phyloP scores from a whole-genome alignment of 805 yeast species.

The Priceomyces haplophilus region DNA sequence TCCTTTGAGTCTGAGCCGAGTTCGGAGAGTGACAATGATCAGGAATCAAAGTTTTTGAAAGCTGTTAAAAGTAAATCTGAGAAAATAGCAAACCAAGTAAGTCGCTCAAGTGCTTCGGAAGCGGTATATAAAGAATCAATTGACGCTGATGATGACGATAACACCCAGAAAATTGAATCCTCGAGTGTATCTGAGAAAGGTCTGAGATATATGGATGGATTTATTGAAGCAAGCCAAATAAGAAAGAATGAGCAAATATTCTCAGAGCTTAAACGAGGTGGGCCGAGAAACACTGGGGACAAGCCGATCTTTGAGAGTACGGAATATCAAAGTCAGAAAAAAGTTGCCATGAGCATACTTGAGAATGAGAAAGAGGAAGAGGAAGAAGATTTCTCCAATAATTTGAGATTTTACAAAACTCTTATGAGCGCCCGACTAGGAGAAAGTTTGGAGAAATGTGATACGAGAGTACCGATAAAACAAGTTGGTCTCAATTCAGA shows the following conservation, averaged over 20 bases:
- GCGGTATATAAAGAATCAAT: not conserved
- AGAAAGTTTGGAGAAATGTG: slow-evolving; percentile 1
- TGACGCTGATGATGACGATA: slow-evolving; percentile 12
- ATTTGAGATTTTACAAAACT: slow-evolving; percentile 5
- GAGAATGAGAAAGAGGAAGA: slow-evolving; percentile 7
- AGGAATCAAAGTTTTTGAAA: slow-evolving; percentile 6
- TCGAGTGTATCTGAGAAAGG: slow-evolving; percentile 9
- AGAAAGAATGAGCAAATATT: slow-evolving; percentile 46
- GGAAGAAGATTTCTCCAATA: not conserved
- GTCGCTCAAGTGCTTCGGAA: not conserved
- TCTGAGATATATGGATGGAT: slow-evolving; percentile 28
- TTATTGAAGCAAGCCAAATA: slow-evolving; percentile 43
- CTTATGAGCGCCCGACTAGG: slow-evolving; percentile 2
- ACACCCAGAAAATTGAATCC: slow-evolving; percentile 10
- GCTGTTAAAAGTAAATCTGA: slow-evolving; percentile 7
- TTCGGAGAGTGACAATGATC: slow-evolving; percentile 7
- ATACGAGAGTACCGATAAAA: too few relatives aligned
- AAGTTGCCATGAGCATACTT: not conserved
- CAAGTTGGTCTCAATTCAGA: not conserved
- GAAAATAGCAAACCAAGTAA: slow-evolving; percentile 8
- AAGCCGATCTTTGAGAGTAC: slow-evolving; percentile 48
- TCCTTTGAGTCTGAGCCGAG: slow-evolving; percentile 1
- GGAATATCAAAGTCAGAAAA: slow-evolving; percentile 38
- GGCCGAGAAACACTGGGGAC: slow-evolving; percentile 31
- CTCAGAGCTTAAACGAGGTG: slow-evolving; percentile 34